Evolutionary conservation across 352 stramenopile species (phyloP).

Genomic region (Phytophthora capsici): DNA sequence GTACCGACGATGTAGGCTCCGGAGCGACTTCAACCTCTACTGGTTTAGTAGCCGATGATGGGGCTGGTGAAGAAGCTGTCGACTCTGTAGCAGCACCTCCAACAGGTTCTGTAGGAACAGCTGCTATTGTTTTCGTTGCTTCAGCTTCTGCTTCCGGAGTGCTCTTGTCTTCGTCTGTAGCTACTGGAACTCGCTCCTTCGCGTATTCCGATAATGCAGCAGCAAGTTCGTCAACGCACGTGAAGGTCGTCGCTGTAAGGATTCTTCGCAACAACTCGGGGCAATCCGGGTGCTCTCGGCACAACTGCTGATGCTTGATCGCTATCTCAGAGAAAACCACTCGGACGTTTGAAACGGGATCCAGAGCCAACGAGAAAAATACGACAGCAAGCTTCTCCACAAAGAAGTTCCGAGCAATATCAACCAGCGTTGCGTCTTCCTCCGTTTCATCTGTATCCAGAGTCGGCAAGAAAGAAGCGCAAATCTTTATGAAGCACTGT

Average conservation of each 20-base stretch:
- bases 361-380: slow-evolving; percentile 68
- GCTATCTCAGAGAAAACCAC: slow-evolving; percentile 61
- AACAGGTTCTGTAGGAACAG: background rate
- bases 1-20: slow-evolving; percentile 22
- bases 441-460: slow-evolving; percentile 4
- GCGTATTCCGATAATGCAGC: slow-evolving; percentile 30
- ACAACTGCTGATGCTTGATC: slow-evolving; percentile 52
- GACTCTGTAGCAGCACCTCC: slow-evolving; percentile 9
- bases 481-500: slow-evolving; percentile 76
- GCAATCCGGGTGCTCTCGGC: slow-evolving; percentile 36
- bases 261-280: slow-evolving; percentile 33
- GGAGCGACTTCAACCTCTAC: slow-evolving; percentile 28
- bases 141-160: slow-evolving; percentile 10
- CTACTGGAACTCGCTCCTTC: slow-evolving; percentile 6
- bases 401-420: slow-evolving; percentile 50
- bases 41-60: slow-evolving; percentile 16
- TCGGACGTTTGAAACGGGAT: slow-evolving; percentile 80
- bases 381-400: slow-evolving; percentile 43
- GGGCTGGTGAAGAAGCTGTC: background rate
- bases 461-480: slow-evolving; percentile 53
- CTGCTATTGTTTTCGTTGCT: slow-evolving; percentile 13
- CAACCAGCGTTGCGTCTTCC: slow-evolving; percentile 13
- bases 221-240: slow-evolving; percentile 38
- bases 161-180: slow-evolving; percentile 10
- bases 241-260: slow-evolving; percentile 30